Percentiles rank a stretch among this genome's conserved stretches.
These are phyloP conservation scores for Fraxinus paxiana DNA, from an alignment of 305 asterid species.

Conservation along the genomic window DNA sequence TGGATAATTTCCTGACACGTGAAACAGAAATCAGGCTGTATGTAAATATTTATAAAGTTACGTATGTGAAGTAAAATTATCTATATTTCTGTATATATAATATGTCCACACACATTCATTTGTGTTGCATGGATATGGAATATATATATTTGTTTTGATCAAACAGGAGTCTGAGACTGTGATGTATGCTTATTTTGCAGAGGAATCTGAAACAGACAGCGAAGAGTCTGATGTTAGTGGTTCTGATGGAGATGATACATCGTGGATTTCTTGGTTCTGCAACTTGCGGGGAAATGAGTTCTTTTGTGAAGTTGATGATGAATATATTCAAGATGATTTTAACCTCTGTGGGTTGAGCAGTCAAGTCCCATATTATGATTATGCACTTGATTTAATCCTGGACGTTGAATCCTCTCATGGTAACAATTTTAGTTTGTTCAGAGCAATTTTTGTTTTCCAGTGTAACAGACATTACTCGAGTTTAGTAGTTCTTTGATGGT, in stretches of 20 bases:
- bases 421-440: slow-evolving; percentile 28
- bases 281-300: slow-evolving; percentile 93
- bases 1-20: not conserved
- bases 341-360: slow-evolving; percentile 91
- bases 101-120: not conserved
- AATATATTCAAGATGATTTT: slow-evolving; percentile 91
- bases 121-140: not conserved
- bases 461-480: not conserved
- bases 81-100: not conserved
- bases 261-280: slow-evolving; percentile 99
- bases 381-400: slow-evolving; percentile 88
- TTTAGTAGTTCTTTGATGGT: slow-evolving; percentile 3
- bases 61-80: not conserved
- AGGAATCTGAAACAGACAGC: slow-evolving; percentile 89
- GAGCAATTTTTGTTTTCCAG: not conserved
- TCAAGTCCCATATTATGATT: slow-evolving; percentile 93
- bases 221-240: slow-evolving; percentile 96
- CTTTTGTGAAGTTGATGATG: slow-evolving; percentile 73
- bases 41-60: not conserved
- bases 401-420: slow-evolving; percentile 97
- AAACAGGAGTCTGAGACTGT: slow-evolving; percentile 7
- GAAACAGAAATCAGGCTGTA: not conserved
- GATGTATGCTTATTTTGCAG: slow-evolving; percentile 43
- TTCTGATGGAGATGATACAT: slow-evolving; percentile 94
- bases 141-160: not conserved